Percentiles rank a stretch among this genome's conserved stretches.
These are phyloP conservation scores for apple (Malus domestica) DNA, from an alignment of 306 rosid species.

Conservation along the genomic window ASM211411v1 NC_041805.1:34520001-34520500, in stretches of 20 bases:
- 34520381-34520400: not conserved
- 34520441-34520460: constrained; percentile 46
- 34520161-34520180: not conserved
- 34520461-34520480: constrained; percentile 95
- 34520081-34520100: not conserved
- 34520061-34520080: not conserved
- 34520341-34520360: constrained; percentile 63
- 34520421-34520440: not conserved
- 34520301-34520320: constrained; percentile 85
- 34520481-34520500: constrained; percentile 95
- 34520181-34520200: not conserved
- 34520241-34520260: constrained; percentile 50
- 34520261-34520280: constrained; percentile 90
- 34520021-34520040: not conserved
- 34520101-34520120: not conserved
- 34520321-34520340: constrained; percentile 95
- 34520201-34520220: not conserved
- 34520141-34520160: not conserved
- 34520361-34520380: constrained; percentile 18
- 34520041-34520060: not conserved
- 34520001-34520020: not conserved
- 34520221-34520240: not conserved
- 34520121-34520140: not conserved
- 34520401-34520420: constrained; percentile 3
- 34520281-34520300: constrained; percentile 96